These are phyloP conservation scores for Pseudogymnoascus sp. DNA, from an alignment of 2,329 filamentous ascomycete species.

Conservation along the genomic window DNA sequence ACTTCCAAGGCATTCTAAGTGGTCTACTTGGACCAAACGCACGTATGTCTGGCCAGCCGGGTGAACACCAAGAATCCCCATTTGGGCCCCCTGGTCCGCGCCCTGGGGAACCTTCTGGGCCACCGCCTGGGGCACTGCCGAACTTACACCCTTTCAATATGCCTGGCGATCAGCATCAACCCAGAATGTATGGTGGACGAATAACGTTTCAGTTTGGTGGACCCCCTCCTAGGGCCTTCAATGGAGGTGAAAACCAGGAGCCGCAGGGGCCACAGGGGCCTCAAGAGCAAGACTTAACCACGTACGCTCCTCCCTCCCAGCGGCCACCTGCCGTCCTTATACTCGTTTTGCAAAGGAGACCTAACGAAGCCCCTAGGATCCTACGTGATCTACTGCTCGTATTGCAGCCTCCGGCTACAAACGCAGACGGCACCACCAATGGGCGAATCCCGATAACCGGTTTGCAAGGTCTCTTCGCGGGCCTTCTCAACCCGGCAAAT, in stretches of 20 bases:
- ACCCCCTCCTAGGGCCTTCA: background rate
- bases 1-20: background rate
- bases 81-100: background rate
- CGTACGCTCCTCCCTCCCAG: constrained; percentile 31
- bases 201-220: constrained; percentile 18
- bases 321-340: constrained; percentile 12
- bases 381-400: background rate
- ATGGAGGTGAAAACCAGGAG: background rate
- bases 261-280: constrained; percentile 31
- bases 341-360: background rate
- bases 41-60: background rate
- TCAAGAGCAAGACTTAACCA: constrained; percentile 38
- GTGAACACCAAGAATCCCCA: background rate
- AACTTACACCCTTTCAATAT: background rate
- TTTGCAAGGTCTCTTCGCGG: constrained; percentile 34
- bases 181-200: constrained; percentile 20
- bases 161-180: background rate
- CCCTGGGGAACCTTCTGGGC: background rate
- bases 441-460: background rate
- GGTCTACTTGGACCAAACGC: background rate
- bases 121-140: background rate
- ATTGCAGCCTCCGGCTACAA: background rate
- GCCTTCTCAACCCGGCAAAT: constrained; percentile 44
- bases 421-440: background rate
- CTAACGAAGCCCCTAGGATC: constrained; percentile 4